A percentile compares a stretch with the other conserved stretches of the same genome.
Evolutionary conservation across 345 rosid species (phyloP).

Genomic region (Corchorus capsularis): DNA sequence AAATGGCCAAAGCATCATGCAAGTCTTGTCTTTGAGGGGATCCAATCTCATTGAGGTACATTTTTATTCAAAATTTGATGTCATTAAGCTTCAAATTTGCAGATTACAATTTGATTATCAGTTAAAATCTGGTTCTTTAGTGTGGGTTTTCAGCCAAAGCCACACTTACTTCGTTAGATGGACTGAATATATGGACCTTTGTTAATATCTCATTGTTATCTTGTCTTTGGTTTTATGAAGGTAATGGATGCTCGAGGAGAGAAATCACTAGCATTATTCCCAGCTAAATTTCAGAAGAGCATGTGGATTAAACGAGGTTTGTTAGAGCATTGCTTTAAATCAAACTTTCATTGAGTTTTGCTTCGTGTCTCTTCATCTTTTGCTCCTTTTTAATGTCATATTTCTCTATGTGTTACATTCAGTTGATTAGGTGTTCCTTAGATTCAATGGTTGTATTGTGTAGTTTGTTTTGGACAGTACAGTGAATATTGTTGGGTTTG

Average conservation of each 20-base stretch:
- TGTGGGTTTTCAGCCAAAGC: conserved; percentile 1
- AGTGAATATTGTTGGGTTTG: background rate
- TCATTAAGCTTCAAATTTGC: background rate
- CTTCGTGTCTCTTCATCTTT: background rate
- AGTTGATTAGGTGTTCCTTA: background rate
- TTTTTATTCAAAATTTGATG: background rate
- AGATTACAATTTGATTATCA: background rate
- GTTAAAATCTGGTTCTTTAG: background rate
- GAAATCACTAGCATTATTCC: conserved; percentile 77
- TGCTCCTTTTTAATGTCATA: background rate
- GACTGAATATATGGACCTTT: background rate
- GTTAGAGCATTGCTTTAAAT: conserved; percentile 1
- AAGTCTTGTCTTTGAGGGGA: conserved; percentile 83
- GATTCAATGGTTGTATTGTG: background rate
- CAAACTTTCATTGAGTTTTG: background rate
- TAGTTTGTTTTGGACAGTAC: background rate
- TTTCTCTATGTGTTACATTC: background rate
- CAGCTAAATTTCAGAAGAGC: conserved; percentile 90
- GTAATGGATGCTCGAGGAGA: conserved; percentile 75
- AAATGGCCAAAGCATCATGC: conserved; percentile 71
- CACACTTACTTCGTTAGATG: background rate
- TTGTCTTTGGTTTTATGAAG: conserved; percentile 27
- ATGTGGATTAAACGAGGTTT: conserved; percentile 95
- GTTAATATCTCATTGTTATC: background rate
- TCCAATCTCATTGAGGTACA: conserved; percentile 86